These are phyloP conservation scores for Hebeloma cylindrosporum DNA, from an alignment of 768 basidiomycete species.

Conservation along the genomic window DNA sequence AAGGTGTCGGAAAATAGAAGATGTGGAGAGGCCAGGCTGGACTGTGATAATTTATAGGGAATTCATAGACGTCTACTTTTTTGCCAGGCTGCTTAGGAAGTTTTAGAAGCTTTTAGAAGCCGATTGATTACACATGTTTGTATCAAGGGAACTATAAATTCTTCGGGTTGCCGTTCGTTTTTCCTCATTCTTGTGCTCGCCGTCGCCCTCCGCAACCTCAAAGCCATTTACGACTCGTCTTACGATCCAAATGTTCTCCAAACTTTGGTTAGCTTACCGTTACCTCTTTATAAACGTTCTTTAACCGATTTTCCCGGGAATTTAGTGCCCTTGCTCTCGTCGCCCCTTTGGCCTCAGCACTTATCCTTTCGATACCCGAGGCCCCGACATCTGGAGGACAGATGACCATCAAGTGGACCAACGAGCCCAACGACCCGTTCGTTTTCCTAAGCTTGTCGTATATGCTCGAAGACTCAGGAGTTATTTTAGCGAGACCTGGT, in stretches of 20 bases:
- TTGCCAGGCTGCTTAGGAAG: too few species aligned
- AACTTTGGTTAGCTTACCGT: conserved; percentile 40
- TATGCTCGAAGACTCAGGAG: background rate
- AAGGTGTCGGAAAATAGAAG: too few species aligned
- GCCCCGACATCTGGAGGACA: conserved; percentile 31
- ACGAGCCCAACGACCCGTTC: conserved; percentile 41
- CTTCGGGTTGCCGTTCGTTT: conserved; percentile 3
- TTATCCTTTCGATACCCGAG: conserved; percentile 40
- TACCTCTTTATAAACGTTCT: background rate
- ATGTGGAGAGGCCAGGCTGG: too few species aligned
- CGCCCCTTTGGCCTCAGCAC: conserved; percentile 47
- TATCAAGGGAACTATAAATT: conserved; percentile 26
- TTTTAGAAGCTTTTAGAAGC: too few species aligned
- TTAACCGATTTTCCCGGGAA: conserved; percentile 3
- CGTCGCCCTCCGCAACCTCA: conserved; percentile 22
- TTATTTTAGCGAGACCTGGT: conserved; percentile 29
- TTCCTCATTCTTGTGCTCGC: conserved; percentile 12
- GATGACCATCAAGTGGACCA: conserved; percentile 50
- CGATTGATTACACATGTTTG: conserved; percentile 30
- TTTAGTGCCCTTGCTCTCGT: conserved; percentile 43
- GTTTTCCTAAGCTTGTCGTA: conserved; percentile 15
- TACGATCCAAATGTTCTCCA: conserved; percentile 47
- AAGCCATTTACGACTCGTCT: conserved; percentile 19
- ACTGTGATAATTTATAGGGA: too few species aligned
- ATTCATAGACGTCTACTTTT: too few species aligned